Conservation (phyloP, 345 rosid genomes). For the Corchorus olitorius region DNA sequence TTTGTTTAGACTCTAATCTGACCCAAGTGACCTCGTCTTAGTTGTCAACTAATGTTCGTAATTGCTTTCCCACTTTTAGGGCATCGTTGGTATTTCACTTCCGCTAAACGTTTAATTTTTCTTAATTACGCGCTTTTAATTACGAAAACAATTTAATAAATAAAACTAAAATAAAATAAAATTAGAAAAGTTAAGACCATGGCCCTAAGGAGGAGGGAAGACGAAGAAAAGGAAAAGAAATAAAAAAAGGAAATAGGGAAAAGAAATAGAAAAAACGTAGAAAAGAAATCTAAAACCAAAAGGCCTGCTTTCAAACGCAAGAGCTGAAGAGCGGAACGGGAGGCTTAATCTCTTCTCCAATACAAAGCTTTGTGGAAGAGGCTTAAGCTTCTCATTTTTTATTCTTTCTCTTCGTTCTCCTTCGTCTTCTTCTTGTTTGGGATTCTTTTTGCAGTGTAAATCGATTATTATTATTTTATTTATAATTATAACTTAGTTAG, state of each 20-base stretch:
- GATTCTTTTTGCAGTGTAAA: constrained; percentile 20
- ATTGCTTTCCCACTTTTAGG: constrained; percentile 26
- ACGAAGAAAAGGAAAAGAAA: constrained; percentile 16
- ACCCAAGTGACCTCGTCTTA: constrained; percentile 4
- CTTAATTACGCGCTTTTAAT: constrained; percentile 27
- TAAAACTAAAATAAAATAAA: background rate
- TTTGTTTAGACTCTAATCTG: constrained; percentile 29
- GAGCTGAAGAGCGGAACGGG: constrained; percentile 15
- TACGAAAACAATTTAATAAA: background rate
- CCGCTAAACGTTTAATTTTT: constrained; percentile 18
- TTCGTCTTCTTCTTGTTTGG: constrained; percentile 14
- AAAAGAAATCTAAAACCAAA: background rate
- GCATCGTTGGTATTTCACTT: constrained; percentile 21
- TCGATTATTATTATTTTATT: constrained; percentile 7
- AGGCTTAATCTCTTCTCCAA: constrained; percentile 51
- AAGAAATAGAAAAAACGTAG: background rate
- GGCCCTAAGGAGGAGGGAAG: constrained; percentile 14
- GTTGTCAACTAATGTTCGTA: constrained; percentile 19
- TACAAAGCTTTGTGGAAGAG: constrained; percentile 35
- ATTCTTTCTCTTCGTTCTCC: background rate
- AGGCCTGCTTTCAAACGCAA: constrained; percentile 21
- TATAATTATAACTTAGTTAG: background rate
- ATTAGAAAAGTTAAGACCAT: constrained; percentile 14
- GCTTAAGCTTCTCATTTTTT: constrained; percentile 41
- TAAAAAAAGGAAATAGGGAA: constrained; percentile 19